Evolutionary conservation across 2,329 filamentous ascomycete genomes (phyloP).

Genomic region (Colletotrichum neosansevieriae): DNA sequence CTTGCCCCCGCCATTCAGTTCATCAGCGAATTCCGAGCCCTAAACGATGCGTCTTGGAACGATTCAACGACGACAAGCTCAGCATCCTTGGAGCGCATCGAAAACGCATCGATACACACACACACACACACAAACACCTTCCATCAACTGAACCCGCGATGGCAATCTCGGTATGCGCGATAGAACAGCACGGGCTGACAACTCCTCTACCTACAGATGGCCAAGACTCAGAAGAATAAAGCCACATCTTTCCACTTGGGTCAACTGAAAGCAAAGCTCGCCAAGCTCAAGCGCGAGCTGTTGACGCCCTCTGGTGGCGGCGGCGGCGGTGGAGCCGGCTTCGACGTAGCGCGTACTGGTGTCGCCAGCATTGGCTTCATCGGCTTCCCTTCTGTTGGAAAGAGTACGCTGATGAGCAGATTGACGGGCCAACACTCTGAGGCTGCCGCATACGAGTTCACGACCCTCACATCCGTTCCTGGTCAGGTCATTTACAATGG

Average conservation of each 20-base stretch:
- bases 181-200: slow-evolving; percentile 17
- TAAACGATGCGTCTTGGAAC: neutral
- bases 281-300: slow-evolving; percentile 96
- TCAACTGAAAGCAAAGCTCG: slow-evolving; percentile 97
- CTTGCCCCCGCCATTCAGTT: slow-evolving; percentile 33
- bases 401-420: slow-evolving; percentile 96
- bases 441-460: slow-evolving; percentile 98
- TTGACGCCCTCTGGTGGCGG: slow-evolving; percentile 87
- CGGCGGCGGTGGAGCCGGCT: slow-evolving; percentile 87
- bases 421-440: slow-evolving; percentile 98
- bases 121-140: too few species aligned
- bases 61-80: neutral
- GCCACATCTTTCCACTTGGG: slow-evolving; percentile 93
- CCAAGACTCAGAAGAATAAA: slow-evolving; percentile 97
- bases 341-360: slow-evolving; percentile 97
- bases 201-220: slow-evolving; percentile 73
- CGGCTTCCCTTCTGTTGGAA: slow-evolving; percentile 97
- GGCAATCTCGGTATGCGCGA: neutral
- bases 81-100: neutral
- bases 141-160: neutral
- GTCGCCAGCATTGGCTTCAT: slow-evolving; percentile 98
- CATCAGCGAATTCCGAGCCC: slow-evolving; percentile 6
- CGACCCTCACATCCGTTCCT: slow-evolving; percentile 95
- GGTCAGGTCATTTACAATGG: slow-evolving; percentile 96
- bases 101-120: too few species aligned